phyloP scores from a whole-genome alignment of 305 asterid genomes.

The Coffea humblotiana region DNA sequence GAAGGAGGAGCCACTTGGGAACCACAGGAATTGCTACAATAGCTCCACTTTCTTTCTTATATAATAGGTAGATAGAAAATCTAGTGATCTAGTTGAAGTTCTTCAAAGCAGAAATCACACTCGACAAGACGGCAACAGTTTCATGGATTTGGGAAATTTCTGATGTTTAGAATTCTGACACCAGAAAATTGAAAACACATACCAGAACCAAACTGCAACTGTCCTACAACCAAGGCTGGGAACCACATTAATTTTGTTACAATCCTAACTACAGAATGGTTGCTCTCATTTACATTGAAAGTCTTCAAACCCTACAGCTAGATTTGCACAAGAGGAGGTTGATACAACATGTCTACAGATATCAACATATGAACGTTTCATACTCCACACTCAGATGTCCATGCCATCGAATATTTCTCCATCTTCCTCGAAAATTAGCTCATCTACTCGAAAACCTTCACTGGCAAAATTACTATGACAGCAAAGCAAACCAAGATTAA shows the following conservation, averaged over 20 bases:
- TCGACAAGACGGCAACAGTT: neutral
- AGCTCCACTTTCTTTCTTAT: no score
- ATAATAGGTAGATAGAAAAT: no score
- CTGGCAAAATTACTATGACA: conserved; percentile 65
- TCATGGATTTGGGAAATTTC: neutral
- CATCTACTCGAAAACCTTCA: conserved; percentile 43
- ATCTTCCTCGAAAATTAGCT: conserved; percentile 48
- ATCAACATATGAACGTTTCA: conserved; percentile 21
- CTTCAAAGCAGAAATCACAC: no score
- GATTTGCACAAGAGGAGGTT: conserved; percentile 15
- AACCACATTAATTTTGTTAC: neutral
- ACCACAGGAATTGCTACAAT: no score
- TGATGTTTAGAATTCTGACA: no score
- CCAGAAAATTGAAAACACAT: neutral
- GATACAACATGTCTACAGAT: conserved; percentile 1
- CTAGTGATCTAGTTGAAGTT: no score
- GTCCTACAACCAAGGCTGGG: neutral
- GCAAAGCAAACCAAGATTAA: neutral
- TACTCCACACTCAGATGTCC: conserved; percentile 61
- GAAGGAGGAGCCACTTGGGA: no score
- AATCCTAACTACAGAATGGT: neutral
- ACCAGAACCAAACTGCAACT: neutral
- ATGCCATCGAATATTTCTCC: conserved; percentile 76
- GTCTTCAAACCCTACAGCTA: neutral
- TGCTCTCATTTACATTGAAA: neutral